Conservation (phyloP, 495 filamentous ascomycete species). For the Hypoxylon perforatum region DNA sequence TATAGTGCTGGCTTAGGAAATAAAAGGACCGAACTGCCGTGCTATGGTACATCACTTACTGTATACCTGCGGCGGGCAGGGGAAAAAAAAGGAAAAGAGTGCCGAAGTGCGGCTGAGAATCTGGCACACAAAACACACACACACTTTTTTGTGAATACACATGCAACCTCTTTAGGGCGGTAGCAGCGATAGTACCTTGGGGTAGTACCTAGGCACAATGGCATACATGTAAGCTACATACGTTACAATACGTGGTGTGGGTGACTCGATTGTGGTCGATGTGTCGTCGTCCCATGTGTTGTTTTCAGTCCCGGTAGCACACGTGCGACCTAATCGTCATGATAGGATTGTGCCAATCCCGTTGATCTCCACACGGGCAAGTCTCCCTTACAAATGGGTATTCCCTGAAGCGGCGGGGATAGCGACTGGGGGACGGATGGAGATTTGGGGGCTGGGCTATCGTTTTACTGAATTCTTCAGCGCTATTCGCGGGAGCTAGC, state of each 20-base stretch:
- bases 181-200: background rate
- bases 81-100: conserved; percentile 14
- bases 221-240: too few relatives aligned
- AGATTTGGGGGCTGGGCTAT: conserved; percentile 16
- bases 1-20: conserved; percentile 26
- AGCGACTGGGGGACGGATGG: background rate
- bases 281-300: too few relatives aligned
- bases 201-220: conserved; percentile 1
- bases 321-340: too few relatives aligned
- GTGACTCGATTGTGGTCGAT: too few relatives aligned
- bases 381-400: background rate
- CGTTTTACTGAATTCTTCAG: conserved; percentile 10
- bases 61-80: too few relatives aligned
- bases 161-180: background rate
- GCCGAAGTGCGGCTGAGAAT: conserved; percentile 29
- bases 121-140: conserved; percentile 16
- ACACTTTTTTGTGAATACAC: background rate
- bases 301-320: background rate
- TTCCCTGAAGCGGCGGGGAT: too few relatives aligned
- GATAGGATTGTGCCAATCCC: too few relatives aligned
- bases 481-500: conserved; percentile 29
- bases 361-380: conserved; percentile 8
- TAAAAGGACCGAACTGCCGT: conserved; percentile 17
- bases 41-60: background rate
- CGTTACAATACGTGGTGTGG: background rate